These are phyloP conservation scores for Lavandula angustifolia DNA, from an alignment of 257 asterid species.

Conservation along the genomic window DNA sequence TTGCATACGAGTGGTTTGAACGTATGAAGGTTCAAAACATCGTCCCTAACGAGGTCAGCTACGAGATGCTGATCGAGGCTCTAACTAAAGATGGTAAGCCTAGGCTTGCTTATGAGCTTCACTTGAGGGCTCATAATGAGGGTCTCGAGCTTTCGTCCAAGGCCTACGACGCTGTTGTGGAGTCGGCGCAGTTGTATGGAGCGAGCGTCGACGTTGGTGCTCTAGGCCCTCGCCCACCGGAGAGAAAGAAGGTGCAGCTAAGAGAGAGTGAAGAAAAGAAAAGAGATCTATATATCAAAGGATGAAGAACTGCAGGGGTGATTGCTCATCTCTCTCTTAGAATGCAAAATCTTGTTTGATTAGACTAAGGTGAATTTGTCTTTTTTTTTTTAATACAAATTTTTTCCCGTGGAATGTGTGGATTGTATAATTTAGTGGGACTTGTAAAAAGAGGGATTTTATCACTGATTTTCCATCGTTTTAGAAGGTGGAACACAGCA, in stretches of 20 bases:
- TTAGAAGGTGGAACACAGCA: no score
- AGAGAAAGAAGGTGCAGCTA: slow-evolving; percentile 47
- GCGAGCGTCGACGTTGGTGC: slow-evolving; percentile 52
- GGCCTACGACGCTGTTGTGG: slow-evolving; percentile 71
- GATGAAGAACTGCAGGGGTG: slow-evolving; percentile 21
- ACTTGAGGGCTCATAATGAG: slow-evolving; percentile 59
- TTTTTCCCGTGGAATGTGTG: neutral
- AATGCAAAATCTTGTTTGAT: slow-evolving; percentile 5
- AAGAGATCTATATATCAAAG: slow-evolving; percentile 40
- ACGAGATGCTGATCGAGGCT: slow-evolving; percentile 69
- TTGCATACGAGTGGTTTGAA: slow-evolving; percentile 82
- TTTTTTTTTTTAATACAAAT: no score
- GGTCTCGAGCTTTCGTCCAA: slow-evolving; percentile 68
- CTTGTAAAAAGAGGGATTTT: neutral
- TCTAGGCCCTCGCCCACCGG: slow-evolving; percentile 72
- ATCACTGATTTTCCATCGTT: neutral
- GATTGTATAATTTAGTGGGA: slow-evolving; percentile 14
- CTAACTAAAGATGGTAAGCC: slow-evolving; percentile 84
- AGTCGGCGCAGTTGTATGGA: slow-evolving; percentile 44
- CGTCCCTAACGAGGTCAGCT: slow-evolving; percentile 79
- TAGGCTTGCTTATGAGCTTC: slow-evolving; percentile 76
- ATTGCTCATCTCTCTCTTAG: slow-evolving; percentile 12
- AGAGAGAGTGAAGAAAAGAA: slow-evolving; percentile 55
- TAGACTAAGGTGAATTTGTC: no score
- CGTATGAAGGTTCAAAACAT: slow-evolving; percentile 54